Conservation (phyloP, 805 yeast species). For the Cyberlindnera nakhonratchasimensis region DNA sequence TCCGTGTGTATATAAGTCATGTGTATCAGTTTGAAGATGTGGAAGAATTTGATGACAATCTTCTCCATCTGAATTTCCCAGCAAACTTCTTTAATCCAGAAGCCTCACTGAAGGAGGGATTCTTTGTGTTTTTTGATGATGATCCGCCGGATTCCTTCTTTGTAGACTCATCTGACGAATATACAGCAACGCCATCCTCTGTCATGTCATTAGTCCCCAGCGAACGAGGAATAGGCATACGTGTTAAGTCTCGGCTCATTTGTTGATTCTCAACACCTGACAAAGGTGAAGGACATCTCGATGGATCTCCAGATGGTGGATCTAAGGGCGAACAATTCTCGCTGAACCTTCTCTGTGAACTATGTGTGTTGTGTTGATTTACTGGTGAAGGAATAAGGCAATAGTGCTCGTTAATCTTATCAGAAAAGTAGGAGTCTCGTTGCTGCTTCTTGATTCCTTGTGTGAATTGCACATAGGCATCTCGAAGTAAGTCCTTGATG, state of each 20-base stretch:
- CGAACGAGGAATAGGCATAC: slow-evolving; percentile 14
- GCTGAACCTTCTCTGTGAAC: slow-evolving; percentile 13
- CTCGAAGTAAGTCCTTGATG: slow-evolving; percentile 25
- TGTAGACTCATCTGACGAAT: slow-evolving; percentile 15
- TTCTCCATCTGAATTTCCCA: slow-evolving; percentile 29
- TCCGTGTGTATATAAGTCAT: neutral
- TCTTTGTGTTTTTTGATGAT: slow-evolving; percentile 5
- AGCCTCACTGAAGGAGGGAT: slow-evolving; percentile 15
- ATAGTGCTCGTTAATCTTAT: slow-evolving; percentile 15
- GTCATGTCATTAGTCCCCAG: neutral
- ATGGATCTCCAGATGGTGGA: slow-evolving; percentile 7
- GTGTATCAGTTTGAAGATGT: slow-evolving; percentile 17
- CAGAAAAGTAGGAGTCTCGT: slow-evolving; percentile 7
- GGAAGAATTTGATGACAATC: slow-evolving; percentile 27
- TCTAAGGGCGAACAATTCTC: slow-evolving; percentile 24
- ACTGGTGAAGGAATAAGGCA: slow-evolving; percentile 17
- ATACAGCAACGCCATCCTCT: slow-evolving; percentile 2
- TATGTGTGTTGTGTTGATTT: slow-evolving; percentile 6
- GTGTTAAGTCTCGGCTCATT: slow-evolving; percentile 3
- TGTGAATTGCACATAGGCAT: slow-evolving; percentile 26
- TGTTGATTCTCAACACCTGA: slow-evolving; percentile 9
- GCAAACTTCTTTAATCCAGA: slow-evolving; percentile 29
- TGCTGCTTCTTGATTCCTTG: slow-evolving; percentile 15
- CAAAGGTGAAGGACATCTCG: slow-evolving; percentile 22
- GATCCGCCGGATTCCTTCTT: slow-evolving; percentile 13